Percentiles rank a stretch among this genome's conserved stretches.
These are phyloP conservation scores for Aphelidium insulamus DNA, from an alignment of 371 early-diverging fungal species.

Conservation along the genomic window DNA sequence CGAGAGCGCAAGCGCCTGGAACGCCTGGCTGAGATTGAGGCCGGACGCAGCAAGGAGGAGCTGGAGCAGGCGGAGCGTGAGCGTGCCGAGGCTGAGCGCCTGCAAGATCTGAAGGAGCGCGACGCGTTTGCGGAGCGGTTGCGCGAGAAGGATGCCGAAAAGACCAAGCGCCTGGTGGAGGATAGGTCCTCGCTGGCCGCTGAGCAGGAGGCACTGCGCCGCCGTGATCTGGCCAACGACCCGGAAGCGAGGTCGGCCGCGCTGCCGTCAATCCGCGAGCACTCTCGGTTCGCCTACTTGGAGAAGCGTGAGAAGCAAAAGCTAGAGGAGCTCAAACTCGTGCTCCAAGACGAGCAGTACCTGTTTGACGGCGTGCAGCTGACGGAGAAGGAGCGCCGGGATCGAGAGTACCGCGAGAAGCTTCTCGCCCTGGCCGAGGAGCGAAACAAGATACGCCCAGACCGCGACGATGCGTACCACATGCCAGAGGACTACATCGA, in stretches of 20 bases:
- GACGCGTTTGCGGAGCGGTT: slow-evolving; percentile 73
- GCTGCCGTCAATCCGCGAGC: slow-evolving; percentile 47
- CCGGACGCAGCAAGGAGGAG: no score
- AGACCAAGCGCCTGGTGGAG: slow-evolving; percentile 47
- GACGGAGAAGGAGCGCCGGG: slow-evolving; percentile 47
- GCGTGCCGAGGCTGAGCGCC: slow-evolving; percentile 28
- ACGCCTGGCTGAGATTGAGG: no score
- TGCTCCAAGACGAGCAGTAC: slow-evolving; percentile 67
- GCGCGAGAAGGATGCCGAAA: slow-evolving; percentile 54
- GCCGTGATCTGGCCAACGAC: slow-evolving; percentile 63
- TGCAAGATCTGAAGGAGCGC: slow-evolving; percentile 38
- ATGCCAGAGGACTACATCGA: slow-evolving; percentile 76
- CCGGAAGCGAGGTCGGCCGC: slow-evolving; percentile 31
- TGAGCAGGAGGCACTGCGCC: slow-evolving; percentile 38
- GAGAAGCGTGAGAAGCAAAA: slow-evolving; percentile 62
- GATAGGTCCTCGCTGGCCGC: slow-evolving; percentile 51
- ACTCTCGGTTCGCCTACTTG: slow-evolving; percentile 76
- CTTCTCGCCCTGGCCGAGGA: slow-evolving; percentile 61
- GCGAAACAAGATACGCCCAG: slow-evolving; percentile 45
- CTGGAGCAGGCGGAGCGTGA: slow-evolving; percentile 23
- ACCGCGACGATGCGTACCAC: slow-evolving; percentile 53
- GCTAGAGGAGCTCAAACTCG: slow-evolving; percentile 43
- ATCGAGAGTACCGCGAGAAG: slow-evolving; percentile 58
- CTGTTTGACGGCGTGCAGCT: slow-evolving; percentile 52
- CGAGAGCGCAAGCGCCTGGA: no score